phyloP scores from a whole-genome alignment of 176 grass and related monocot species.

The Hordeum marinum region DNA sequence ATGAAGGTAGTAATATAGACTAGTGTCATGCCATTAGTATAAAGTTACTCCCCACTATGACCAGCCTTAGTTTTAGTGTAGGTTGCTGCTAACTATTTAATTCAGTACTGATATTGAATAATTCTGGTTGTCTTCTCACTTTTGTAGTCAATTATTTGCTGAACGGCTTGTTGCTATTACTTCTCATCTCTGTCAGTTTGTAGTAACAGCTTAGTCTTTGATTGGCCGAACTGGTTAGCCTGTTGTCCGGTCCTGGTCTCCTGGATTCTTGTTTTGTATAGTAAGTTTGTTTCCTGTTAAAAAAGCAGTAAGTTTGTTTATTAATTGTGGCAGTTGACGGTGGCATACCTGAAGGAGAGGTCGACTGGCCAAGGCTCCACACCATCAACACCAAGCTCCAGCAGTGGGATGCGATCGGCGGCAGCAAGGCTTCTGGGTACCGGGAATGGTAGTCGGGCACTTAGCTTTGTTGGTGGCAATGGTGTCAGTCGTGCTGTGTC shows the following conservation, averaged over 20 bases:
- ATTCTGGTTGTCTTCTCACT: background rate
- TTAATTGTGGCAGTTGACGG: slow-evolving; percentile 59
- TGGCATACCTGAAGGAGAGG: slow-evolving; percentile 90
- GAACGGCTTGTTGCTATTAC: background rate
- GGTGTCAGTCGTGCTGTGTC: slow-evolving; percentile 53
- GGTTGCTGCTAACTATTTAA: background rate
- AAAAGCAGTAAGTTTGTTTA: background rate
- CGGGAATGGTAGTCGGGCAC: slow-evolving; percentile 67
- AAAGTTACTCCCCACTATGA: no score
- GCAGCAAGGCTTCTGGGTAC: slow-evolving; percentile 87
- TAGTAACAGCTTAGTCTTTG: background rate
- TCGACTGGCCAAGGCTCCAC: slow-evolving; percentile 56
- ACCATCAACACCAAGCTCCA: slow-evolving; percentile 61
- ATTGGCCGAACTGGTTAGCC: background rate
- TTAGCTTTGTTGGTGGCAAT: slow-evolving; percentile 84
- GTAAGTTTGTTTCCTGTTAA: background rate
- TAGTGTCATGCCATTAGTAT: no score
- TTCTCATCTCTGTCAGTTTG: background rate
- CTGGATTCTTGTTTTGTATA: background rate
- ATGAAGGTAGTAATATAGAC: no score
- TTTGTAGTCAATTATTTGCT: background rate
- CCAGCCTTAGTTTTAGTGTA: background rate
- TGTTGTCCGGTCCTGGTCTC: background rate
- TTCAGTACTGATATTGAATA: background rate
- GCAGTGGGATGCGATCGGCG: slow-evolving; percentile 76